Evolutionary conservation across 163 green algal species (phyloP).

Genomic region (Coccomyxa subellipsoidea): DNA sequence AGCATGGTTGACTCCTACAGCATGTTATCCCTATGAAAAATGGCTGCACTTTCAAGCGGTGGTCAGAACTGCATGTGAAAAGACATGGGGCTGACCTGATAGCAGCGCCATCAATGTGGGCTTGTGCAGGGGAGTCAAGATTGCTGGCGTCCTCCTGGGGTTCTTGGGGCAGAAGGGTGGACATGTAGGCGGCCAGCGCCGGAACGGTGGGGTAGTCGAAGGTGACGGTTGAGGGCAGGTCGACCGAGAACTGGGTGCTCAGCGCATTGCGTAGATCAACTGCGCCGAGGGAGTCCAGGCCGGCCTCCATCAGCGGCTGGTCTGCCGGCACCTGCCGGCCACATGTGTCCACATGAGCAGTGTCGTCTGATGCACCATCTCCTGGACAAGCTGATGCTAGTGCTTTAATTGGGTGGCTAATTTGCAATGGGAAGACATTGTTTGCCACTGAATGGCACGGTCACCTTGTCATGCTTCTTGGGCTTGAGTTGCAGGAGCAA

Average conservation of each 20-base stretch:
- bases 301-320: constrained; percentile 61
- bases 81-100: no score
- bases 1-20: no score
- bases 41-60: no score
- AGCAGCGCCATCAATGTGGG: not conserved
- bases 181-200: constrained; percentile 43
- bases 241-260: constrained; percentile 47
- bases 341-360: not conserved
- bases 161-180: not conserved
- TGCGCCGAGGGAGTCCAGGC: constrained; percentile 64
- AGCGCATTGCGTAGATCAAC: constrained; percentile 74
- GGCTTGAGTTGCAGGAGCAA: no score
- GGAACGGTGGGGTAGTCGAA: constrained; percentile 77
- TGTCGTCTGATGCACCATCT: no score
- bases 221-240: constrained; percentile 68
- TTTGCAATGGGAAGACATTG: no score
- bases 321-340: constrained; percentile 7
- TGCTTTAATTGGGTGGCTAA: no score
- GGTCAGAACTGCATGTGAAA: no score
- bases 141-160: not conserved
- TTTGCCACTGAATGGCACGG: no score
- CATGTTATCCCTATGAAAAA: no score
- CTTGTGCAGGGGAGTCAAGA: not conserved
- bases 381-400: no score
- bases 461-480: no score